Conservation (phyloP, 306 rosid genomes). For the Senna siamea region DNA sequence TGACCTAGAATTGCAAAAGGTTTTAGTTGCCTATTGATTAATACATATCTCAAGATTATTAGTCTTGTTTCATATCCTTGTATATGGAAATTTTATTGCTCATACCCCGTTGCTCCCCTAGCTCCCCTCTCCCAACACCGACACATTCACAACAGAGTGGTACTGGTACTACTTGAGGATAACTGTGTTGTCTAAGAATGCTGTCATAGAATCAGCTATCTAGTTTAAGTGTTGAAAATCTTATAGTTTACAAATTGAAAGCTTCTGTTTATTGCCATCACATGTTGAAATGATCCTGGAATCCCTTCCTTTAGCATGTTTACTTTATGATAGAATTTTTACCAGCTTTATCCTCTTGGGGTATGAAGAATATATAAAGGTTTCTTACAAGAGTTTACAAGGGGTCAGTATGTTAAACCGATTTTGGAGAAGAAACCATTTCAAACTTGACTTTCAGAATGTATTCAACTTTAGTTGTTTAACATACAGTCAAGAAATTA, state of each 20-base stretch:
- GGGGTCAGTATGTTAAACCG: constrained; percentile 4
- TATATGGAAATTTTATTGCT: constrained; percentile 15
- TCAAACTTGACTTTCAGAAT: not conserved
- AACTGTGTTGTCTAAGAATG: not conserved
- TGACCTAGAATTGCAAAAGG: not conserved
- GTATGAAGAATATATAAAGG: not conserved
- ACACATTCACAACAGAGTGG: not conserved
- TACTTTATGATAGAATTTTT: constrained; percentile 24
- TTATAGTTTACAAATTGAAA: not conserved
- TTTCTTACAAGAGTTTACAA: constrained; percentile 10
- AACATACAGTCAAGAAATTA: not conserved
- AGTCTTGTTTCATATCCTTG: constrained; percentile 1
- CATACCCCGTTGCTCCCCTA: not conserved
- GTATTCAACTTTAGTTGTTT: constrained; percentile 4
- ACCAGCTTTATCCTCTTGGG: constrained; percentile 15
- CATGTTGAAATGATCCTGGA: constrained; percentile 15
- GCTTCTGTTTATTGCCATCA: constrained; percentile 20
- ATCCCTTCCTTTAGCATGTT: constrained; percentile 27
- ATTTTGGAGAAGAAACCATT: constrained; percentile 24
- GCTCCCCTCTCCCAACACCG: not conserved
- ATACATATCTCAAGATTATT: constrained; percentile 20
- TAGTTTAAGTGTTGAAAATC: not conserved
- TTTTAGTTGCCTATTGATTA: constrained; percentile 22
- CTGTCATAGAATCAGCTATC: constrained; percentile 20
- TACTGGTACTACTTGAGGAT: not conserved